phyloP scores from a whole-genome alignment of 2,329 filamentous ascomycete species.

The Akanthomyces muscarius region DNA sequence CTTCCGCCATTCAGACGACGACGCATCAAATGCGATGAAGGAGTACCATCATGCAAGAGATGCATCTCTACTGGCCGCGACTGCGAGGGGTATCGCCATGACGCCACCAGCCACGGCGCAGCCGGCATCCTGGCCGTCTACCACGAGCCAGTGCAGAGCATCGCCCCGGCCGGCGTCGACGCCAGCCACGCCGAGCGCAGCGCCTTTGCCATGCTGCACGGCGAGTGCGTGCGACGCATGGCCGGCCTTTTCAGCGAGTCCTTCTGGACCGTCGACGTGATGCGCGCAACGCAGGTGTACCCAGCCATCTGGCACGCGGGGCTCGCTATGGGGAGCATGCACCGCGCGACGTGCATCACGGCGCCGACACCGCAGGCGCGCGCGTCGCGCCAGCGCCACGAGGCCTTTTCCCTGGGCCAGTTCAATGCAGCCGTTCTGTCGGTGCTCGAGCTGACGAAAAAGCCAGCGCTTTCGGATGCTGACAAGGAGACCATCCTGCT shows the following conservation, averaged over 20 bases:
- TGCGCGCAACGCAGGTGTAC: constrained; percentile 16
- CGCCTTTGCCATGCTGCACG: constrained; percentile 14
- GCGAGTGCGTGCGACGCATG: constrained; percentile 4
- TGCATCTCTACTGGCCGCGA: constrained; percentile 23
- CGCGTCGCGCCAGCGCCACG: constrained; percentile 4
- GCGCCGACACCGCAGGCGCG: background rate
- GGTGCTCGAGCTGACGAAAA: background rate
- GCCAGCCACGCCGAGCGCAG: constrained; percentile 10
- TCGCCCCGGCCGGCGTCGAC: background rate
- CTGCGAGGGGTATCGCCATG: constrained; percentile 21
- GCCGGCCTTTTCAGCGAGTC: constrained; percentile 11
- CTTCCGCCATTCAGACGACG: constrained; percentile 20
- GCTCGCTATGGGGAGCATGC: constrained; percentile 14
- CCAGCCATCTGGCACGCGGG: constrained; percentile 17
- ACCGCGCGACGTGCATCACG: constrained; percentile 2
- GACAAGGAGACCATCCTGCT: constrained; percentile 15
- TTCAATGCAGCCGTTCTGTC: constrained; percentile 3
- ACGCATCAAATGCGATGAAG: constrained; percentile 29
- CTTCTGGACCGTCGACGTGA: constrained; percentile 16
- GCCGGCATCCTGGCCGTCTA: background rate
- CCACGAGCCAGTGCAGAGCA: background rate
- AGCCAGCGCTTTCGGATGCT: background rate
- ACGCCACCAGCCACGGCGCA: background rate
- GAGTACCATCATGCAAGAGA: constrained; percentile 23
- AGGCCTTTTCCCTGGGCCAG: constrained; percentile 9